Base-by-base conservation (phyloP, 2,329 filamentous ascomycete species). In the Claviceps africana region DNA sequence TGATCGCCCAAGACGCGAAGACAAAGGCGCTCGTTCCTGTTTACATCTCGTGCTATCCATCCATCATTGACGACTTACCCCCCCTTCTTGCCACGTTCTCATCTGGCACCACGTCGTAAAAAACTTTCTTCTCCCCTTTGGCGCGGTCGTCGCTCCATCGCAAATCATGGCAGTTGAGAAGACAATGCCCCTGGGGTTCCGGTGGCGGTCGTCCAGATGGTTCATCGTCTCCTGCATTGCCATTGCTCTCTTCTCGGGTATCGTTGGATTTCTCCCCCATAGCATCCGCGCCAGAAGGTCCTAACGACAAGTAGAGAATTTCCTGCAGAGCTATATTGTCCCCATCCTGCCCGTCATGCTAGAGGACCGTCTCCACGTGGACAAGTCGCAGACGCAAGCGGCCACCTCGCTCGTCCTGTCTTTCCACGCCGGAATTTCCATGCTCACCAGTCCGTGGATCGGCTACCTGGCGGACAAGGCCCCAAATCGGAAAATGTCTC, bases 211-310 rank as follows among this genome's bases (percentile, higher is more conserved):
- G 9, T 49, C 47, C 6, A 19, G 11, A 30, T 49, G 47, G 35
- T 42, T 42, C 47, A 42, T 49, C 25, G 22, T 30, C 17, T 31
- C 22, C 19, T 49, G 47, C 35, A 49, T 49, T 9, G 22, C 47
- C 9, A 31, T 42, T 49, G 47, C 47, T 17, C 47, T 49, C n/a
- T 49, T 49, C 21, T 40, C 47, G 7, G 37, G 47, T 49, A 42
- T 7, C 10, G 9, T 49, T 11, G 4, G 5, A 13, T 31, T 7
- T 19, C 21, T 31, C 44, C 4, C 4, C 28, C 19, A 15, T 4
- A 10, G 1, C 8, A 2, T 2, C 15, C 25, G 2, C 17, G 2
- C 13, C 19, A 17, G 15, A 28, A 7, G n/a, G 13, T 28, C 4
- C 47, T 48, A 31, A 48, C 35, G 13, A n/a, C 9, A 4, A 4